Evolutionary conservation across 2,329 filamentous ascomycete genomes (phyloP).

Genomic region (Hawksworthiomyces lignivorus): DNA sequence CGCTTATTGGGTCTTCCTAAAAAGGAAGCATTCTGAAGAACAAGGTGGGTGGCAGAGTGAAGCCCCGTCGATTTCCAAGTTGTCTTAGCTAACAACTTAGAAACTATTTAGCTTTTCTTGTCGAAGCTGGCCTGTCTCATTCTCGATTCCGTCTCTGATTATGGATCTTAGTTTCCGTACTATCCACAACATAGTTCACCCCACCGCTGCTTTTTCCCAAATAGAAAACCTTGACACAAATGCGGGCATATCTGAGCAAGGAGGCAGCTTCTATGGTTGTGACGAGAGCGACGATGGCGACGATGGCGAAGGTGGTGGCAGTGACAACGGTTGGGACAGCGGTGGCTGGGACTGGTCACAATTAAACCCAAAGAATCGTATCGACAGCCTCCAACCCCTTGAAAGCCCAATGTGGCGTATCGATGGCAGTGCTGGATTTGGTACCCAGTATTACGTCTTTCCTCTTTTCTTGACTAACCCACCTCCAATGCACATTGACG

Average conservation of each 20-base stretch:
- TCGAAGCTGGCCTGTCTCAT: no score
- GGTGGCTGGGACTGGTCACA: constrained; percentile 39
- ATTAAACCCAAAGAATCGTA: constrained; percentile 54
- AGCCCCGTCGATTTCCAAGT: no score
- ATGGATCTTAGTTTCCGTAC: constrained; percentile 49
- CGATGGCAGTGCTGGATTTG: constrained; percentile 49
- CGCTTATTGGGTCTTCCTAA: no score
- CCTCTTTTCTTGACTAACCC: constrained; percentile 40
- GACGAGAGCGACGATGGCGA: not conserved
- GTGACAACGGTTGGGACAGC: not conserved
- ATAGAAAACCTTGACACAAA: not conserved
- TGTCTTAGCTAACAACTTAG: no score
- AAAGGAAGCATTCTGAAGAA: no score
- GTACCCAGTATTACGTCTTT: constrained; percentile 49
- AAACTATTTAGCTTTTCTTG: no score
- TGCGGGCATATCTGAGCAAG: not conserved
- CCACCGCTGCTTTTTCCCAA: constrained; percentile 43
- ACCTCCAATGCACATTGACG: constrained; percentile 48
- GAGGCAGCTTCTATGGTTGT: not conserved
- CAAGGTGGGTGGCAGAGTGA: no score
- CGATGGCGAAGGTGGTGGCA: constrained; percentile 2
- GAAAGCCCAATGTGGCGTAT: constrained; percentile 45
- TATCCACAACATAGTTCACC: constrained; percentile 50
- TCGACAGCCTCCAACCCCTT: constrained; percentile 45
- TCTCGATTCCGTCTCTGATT: no score